Evolutionary conservation across 768 basidiomycete genomes (phyloP), one percentile per base, ranked within the genome.

Genomic region (Amanita rimosa): DNA sequence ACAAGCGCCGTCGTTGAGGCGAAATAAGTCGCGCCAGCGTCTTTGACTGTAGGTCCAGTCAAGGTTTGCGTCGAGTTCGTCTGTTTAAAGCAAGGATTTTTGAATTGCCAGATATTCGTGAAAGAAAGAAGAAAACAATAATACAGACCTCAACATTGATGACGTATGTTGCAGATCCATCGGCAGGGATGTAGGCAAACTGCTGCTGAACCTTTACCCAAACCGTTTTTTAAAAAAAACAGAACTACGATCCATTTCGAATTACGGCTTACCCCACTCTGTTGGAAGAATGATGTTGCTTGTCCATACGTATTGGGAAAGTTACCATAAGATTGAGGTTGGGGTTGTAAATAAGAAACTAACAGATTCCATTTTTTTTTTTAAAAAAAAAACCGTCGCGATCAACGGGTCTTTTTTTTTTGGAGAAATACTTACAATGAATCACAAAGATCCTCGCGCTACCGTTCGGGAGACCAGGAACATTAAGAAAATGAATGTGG

Each of bases 181-280:
- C 85, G 58, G 79, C 72, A 19, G 88, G 87, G 49, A 90, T 71
- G 65, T 79, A 91, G 2, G 82, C 82, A 61, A 87, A 83, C 59
- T 83, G 76, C 53, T 80, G 70, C 57, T 85, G 85, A 17, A 81
- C 78, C 76, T 82, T 45, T 8, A 42, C 8, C n/a, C n/a, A n/a
- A n/a, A n/a, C n/a, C n/a, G n/a, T n/a, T n/a, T n/a, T n/a, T n/a
- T n/a, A n/a, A n/a, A n/a, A 43, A 44, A 39, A n/a, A 14, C 9
- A 16, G 10, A 50, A 40, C 19, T 40, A 9, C 1, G 26, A n/a
- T 16, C 49, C 26, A 21, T 29, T n/a, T 36, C 53, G 40, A 10
- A 10, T 19, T 21, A 41, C 27, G 27, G 57, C 77, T 46, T 61
- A 78, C 83, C 42, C 73, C 75, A 34, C 52, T 52, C 0, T 63